Percentiles rank a stretch among this genome's conserved stretches.
Conservation (phyloP, 1,284 basidiomycete species). For the Ganoderma sp. region DNA sequence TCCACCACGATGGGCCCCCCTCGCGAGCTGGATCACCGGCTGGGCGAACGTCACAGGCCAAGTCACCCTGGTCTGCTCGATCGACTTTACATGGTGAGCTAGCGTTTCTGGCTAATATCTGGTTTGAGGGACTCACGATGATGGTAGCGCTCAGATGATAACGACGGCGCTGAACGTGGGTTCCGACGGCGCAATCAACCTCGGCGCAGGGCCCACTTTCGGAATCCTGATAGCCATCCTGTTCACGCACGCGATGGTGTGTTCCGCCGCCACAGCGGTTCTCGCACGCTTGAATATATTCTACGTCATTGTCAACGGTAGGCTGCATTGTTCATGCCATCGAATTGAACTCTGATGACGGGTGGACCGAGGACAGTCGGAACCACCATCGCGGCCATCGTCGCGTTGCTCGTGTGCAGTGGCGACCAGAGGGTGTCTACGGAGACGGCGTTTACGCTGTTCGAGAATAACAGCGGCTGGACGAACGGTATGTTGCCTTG, state of each 20-base stretch:
- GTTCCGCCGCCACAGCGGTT: constrained; percentile 69
- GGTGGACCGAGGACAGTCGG: constrained; percentile 31
- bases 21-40: constrained; percentile 79
- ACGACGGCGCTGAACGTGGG: constrained; percentile 69
- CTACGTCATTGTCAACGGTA: constrained; percentile 68
- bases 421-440: constrained; percentile 66
- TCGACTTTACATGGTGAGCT: constrained; percentile 78
- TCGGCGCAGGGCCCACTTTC: constrained; percentile 67
- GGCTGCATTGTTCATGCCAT: constrained; percentile 32
- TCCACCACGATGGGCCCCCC: constrained; percentile 59
- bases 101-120: too few species aligned
- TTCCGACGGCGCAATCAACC: constrained; percentile 55
- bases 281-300: constrained; percentile 72
- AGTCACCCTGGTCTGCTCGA: constrained; percentile 70
- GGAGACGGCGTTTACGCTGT: constrained; percentile 69
- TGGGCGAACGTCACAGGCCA: constrained; percentile 72
- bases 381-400: constrained; percentile 60
- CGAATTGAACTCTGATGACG: too few species aligned
- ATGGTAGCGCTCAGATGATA: constrained; percentile 82
- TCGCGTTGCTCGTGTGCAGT: constrained; percentile 62
- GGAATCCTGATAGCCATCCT: constrained; percentile 70
- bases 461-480: constrained; percentile 80
- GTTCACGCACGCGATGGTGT: constrained; percentile 68
- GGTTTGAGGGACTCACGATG: too few species aligned
- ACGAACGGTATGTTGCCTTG: constrained; percentile 50